These are phyloP conservation scores for Globisporangium abappressorium DNA, from an alignment of 352 stramenopile species.

Conservation along the genomic window DNA sequence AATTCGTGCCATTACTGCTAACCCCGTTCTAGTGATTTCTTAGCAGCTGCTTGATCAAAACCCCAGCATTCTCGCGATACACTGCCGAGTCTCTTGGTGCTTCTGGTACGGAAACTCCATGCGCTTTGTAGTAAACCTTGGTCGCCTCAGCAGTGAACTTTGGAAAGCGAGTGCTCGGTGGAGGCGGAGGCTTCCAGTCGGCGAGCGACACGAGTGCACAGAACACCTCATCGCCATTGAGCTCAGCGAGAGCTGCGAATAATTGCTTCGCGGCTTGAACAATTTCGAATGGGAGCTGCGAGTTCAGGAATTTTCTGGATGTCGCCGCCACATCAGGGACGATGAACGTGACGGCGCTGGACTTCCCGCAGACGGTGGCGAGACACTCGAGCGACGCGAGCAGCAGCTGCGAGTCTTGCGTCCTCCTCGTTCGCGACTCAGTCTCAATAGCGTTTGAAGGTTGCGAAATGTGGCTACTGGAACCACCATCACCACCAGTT, in stretches of 20 bases:
- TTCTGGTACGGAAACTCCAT: not conserved
- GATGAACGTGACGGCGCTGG: constrained; percentile 44
- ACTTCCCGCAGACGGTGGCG: constrained; percentile 38
- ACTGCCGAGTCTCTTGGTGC: not conserved
- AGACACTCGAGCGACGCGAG: constrained; percentile 60
- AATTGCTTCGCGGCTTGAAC: constrained; percentile 36
- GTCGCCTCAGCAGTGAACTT: constrained; percentile 27
- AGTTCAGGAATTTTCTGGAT: constrained; percentile 48
- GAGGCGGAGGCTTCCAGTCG: constrained; percentile 46
- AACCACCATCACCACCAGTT: not conserved
- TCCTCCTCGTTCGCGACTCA: constrained; percentile 26
- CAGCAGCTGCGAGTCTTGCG: constrained; percentile 55
- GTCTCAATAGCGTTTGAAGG: not conserved
- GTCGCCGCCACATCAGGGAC: constrained; percentile 50
- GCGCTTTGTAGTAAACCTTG: constrained; percentile 28
- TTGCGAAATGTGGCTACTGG: not conserved
- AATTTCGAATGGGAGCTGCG: constrained; percentile 30
- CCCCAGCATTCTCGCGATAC: constrained; percentile 10
- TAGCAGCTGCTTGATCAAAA: constrained; percentile 15
- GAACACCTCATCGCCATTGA: constrained; percentile 80
- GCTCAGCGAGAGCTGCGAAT: constrained; percentile 36
- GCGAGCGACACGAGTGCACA: constrained; percentile 44
- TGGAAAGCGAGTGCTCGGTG: constrained; percentile 42
- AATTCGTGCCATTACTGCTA: not conserved
- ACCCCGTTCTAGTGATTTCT: constrained; percentile 2